These are phyloP conservation scores for Mycena vitilis DNA, from an alignment of 768 basidiomycete genomes.

Conservation along the genomic window DNA sequence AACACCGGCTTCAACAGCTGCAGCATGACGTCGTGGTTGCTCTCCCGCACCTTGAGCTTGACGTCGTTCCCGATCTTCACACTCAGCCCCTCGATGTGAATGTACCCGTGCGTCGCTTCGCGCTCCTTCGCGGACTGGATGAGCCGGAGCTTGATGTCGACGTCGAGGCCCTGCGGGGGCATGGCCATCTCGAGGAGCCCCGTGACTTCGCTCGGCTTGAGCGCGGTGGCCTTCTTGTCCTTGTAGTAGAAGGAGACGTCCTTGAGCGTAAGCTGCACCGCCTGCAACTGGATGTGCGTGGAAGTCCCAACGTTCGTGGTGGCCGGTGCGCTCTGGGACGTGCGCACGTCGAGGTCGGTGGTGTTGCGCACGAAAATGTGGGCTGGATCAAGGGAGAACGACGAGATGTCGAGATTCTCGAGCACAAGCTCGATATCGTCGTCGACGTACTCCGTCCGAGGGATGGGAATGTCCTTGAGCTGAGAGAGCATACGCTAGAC, in stretches of 20 bases:
- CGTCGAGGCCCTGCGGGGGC: slow-evolving; percentile 73
- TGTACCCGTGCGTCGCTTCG: slow-evolving; percentile 58
- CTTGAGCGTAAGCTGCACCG: slow-evolving; percentile 68
- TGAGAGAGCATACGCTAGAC: slow-evolving; percentile 52
- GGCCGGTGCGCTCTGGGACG: slow-evolving; percentile 48
- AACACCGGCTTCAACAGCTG: slow-evolving; percentile 73
- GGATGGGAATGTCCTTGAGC: slow-evolving; percentile 74
- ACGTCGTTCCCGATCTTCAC: slow-evolving; percentile 70
- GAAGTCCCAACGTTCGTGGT: slow-evolving; percentile 67
- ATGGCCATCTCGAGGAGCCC: slow-evolving; percentile 72
- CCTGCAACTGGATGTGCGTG: slow-evolving; percentile 73
- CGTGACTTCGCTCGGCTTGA: slow-evolving; percentile 66
- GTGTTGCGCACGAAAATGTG: slow-evolving; percentile 78
- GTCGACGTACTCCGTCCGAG: slow-evolving; percentile 81
- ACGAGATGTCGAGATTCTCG: slow-evolving; percentile 78
- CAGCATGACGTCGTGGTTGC: slow-evolving; percentile 71
- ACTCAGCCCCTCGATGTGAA: slow-evolving; percentile 64
- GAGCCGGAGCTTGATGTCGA: slow-evolving; percentile 72
- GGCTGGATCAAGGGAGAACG: slow-evolving; percentile 72
- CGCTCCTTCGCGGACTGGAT: slow-evolving; percentile 66
- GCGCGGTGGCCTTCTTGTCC: slow-evolving; percentile 45
- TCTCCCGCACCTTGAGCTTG: slow-evolving; percentile 62
- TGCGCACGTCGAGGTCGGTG: slow-evolving; percentile 60
- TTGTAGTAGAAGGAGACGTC: slow-evolving; percentile 82
- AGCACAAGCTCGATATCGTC: slow-evolving; percentile 76